Conservation (phyloP, 345 rosid species). For the Barbarea vulgaris region DNA sequence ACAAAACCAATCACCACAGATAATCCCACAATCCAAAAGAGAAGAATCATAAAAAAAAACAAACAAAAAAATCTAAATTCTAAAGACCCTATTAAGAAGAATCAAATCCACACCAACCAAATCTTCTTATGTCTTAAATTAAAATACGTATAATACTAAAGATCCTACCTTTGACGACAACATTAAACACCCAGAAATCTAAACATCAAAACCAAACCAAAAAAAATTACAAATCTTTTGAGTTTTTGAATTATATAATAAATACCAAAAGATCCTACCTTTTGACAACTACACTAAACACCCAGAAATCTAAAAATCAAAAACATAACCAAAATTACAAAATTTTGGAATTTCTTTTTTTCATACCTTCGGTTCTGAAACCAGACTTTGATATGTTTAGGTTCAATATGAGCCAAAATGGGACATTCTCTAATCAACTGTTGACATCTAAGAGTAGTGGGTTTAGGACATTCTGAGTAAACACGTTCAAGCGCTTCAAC, state of each 20-base stretch:
- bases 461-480: conserved; percentile 86
- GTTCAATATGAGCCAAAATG: conserved; percentile 83
- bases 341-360: not conserved
- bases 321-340: not conserved
- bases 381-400: conserved; percentile 99
- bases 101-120: not conserved
- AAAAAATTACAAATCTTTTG: too few relatives aligned
- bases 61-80: not conserved
- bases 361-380: conserved; percentile 90
- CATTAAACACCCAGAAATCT: not conserved
- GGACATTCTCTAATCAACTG: conserved; percentile 94
- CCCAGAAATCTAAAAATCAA: not conserved
- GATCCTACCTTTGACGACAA: not conserved
- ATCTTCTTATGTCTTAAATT: not conserved
- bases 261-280: not conserved
- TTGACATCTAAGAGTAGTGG: conserved; percentile 84
- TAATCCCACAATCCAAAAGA: not conserved
- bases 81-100: not conserved
- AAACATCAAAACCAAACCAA: not conserved
- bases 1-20: not conserved
- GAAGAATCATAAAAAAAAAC: not conserved
- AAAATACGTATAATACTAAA: not conserved
- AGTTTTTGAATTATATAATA: not conserved
- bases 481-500: conserved; percentile 39
- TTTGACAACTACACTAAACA: not conserved